Conservation (phyloP, 78 protist species). For the Parvularia atlantis region DNA sequence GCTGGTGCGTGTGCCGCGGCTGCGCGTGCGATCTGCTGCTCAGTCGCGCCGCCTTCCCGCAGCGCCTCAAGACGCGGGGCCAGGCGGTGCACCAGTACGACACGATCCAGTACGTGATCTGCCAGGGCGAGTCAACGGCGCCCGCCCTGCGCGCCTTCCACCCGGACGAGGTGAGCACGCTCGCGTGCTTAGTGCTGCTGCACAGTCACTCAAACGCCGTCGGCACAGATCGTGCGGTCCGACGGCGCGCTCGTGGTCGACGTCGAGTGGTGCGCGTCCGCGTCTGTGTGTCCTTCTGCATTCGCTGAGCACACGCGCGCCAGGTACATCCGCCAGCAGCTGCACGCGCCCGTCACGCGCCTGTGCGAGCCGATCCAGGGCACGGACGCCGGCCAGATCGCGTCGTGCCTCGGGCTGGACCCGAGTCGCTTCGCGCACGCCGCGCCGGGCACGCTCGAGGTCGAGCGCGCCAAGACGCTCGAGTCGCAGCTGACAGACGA, state of each 20-base stretch:
- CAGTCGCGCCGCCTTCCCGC: not conserved
- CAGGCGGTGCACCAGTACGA: slow-evolving; percentile 64
- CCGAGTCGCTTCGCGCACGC: not conserved
- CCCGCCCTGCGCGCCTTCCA: slow-evolving; percentile 30
- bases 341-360: slow-evolving; percentile 75
- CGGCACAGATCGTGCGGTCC: too few relatives aligned
- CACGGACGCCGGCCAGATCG: slow-evolving; percentile 22
- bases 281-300: not conserved
- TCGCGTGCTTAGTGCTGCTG: not conserved
- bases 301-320: not conserved
- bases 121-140: slow-evolving; percentile 17
- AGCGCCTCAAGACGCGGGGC: slow-evolving; percentile 40
- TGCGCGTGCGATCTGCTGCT: not conserved
- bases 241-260: not conserved
- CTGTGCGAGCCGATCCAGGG: slow-evolving; percentile 75
- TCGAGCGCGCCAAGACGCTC: not conserved
- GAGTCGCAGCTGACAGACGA: not conserved
- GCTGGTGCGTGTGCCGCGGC: too few relatives aligned
- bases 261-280: not conserved
- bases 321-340: slow-evolving; percentile 29
- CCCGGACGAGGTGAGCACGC: slow-evolving; percentile 28
- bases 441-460: not conserved
- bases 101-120: slow-evolving; percentile 82
- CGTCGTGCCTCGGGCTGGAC: slow-evolving; percentile 66
- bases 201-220: not conserved